A percentile compares a stretch with the other conserved stretches of the same genome.
phyloP scores from a whole-genome alignment of 2,329 filamentous ascomycete species.

The Fonsecaea pedrosoi region DNA sequence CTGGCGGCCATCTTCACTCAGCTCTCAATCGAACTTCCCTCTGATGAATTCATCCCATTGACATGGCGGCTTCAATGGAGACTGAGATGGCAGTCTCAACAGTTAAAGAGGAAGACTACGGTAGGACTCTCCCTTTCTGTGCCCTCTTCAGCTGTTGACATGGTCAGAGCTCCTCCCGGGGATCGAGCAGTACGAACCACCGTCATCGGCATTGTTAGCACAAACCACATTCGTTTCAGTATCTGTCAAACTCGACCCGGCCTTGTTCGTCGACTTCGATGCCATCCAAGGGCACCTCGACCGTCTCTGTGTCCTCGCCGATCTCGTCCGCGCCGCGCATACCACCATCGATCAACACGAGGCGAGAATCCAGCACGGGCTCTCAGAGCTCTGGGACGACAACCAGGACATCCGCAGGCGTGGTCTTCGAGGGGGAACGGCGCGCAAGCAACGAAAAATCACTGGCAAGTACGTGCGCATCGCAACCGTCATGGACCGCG shows the following conservation, averaged over 20 bases:
- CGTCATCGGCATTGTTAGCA: neutral
- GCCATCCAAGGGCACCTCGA: constrained; percentile 9
- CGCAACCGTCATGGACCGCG: neutral
- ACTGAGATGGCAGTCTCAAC: neutral
- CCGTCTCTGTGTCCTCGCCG: constrained; percentile 7
- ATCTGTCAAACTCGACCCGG: neutral
- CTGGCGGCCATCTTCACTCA: neutral
- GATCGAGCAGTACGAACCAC: neutral
- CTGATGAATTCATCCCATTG: neutral
- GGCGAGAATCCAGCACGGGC: neutral
- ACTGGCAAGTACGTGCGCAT: constrained; percentile 17
- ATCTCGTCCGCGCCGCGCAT: constrained; percentile 10
- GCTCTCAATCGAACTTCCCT: neutral
- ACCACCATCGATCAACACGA: constrained; percentile 5
- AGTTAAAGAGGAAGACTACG: neutral
- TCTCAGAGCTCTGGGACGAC: constrained; percentile 20
- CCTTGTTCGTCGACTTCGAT: constrained; percentile 13
- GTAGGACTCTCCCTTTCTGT: neutral
- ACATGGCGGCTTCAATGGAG: constrained; percentile 5
- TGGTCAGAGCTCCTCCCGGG: neutral
- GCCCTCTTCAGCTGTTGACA: neutral
- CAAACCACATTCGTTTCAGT: constrained; percentile 1
- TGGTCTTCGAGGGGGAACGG: constrained; percentile 28
- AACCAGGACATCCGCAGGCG: constrained; percentile 25
- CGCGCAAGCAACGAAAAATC: constrained; percentile 21